Conservation (phyloP, 257 asterid species). For the Euphrasia confusa region DNA sequence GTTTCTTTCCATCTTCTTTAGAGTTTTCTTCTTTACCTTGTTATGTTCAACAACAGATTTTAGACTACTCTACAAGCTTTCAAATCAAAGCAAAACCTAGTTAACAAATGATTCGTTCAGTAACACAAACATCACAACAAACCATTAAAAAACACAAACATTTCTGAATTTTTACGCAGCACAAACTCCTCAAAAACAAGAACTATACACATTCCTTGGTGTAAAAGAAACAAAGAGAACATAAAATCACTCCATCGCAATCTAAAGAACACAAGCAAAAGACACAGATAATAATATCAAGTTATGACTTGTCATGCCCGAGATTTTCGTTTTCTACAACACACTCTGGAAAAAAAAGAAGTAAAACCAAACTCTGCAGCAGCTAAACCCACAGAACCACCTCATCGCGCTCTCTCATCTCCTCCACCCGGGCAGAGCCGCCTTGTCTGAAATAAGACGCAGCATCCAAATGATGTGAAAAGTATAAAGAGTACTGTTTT, state of each 20-base stretch:
- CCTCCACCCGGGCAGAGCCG: constrained; percentile 86
- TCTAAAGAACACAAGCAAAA: constrained; percentile 31
- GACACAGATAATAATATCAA: constrained; percentile 23
- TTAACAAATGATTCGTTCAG: background rate
- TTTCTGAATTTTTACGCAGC: constrained; percentile 22
- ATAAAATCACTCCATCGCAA: constrained; percentile 22
- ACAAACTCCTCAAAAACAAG: constrained; percentile 30
- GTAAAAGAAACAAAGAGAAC: background rate
- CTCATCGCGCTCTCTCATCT: constrained; percentile 37
- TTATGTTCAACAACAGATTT: too few relatives aligned
- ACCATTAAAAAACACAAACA: constrained; percentile 24
- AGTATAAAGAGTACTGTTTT: background rate
- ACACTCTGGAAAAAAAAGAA: constrained; percentile 24
- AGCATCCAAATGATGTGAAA: background rate
- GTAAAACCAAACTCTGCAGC: constrained; percentile 27
- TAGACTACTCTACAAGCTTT: too few relatives aligned
- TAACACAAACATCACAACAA: constrained; percentile 18
- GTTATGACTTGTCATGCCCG: constrained; percentile 26
- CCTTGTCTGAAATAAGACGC: constrained; percentile 52
- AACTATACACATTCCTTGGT: constrained; percentile 50
- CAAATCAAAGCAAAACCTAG: too few relatives aligned
- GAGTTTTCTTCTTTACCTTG: too few relatives aligned
- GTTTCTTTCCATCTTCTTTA: too few relatives aligned
- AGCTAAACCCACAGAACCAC: constrained; percentile 14
- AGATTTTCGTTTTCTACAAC: constrained; percentile 25